Evolutionary conservation across 2,329 filamentous ascomycete genomes (phyloP).

Genomic region (Zalaria obscura): DNA sequence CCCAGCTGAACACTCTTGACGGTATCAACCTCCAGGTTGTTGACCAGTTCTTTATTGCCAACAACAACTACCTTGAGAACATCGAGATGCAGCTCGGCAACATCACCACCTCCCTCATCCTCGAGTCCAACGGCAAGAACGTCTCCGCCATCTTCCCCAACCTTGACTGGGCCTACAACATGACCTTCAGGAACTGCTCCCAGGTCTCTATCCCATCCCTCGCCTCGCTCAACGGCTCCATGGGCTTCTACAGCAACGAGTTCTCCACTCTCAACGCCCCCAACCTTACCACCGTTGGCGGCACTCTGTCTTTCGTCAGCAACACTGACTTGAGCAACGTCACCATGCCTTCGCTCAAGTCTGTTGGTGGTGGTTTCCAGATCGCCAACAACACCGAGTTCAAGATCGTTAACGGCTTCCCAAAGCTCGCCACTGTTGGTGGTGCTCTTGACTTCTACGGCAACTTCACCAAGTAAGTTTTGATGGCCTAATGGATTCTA

Average conservation of each 20-base stretch:
- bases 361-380: conserved; percentile 64
- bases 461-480: conserved; percentile 64
- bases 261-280: conserved; percentile 47
- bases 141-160: conserved; percentile 64
- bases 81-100: conserved; percentile 69
- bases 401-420: conserved; percentile 50
- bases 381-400: conserved; percentile 84
- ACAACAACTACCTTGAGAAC: conserved; percentile 67
- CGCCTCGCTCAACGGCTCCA: conserved; percentile 56
- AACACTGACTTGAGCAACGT: conserved; percentile 55
- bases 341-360: conserved; percentile 53
- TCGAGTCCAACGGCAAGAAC: conserved; percentile 66
- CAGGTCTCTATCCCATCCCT: conserved; percentile 61
- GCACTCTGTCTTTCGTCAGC: conserved; percentile 42
- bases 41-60: conserved; percentile 66
- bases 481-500: neutral
- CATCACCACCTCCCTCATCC: conserved; percentile 54
- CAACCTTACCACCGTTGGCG: conserved; percentile 55
- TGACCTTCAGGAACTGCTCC: conserved; percentile 71
- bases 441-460: conserved; percentile 79
- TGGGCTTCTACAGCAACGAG: conserved; percentile 74
- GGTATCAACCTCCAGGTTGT: conserved; percentile 71
- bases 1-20: conserved; percentile 60
- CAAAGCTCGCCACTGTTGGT: conserved; percentile 50
- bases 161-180: conserved; percentile 63